Conservation (phyloP, 2,329 filamentous ascomycete genomes). For the Polytolypa hystricis region DNA sequence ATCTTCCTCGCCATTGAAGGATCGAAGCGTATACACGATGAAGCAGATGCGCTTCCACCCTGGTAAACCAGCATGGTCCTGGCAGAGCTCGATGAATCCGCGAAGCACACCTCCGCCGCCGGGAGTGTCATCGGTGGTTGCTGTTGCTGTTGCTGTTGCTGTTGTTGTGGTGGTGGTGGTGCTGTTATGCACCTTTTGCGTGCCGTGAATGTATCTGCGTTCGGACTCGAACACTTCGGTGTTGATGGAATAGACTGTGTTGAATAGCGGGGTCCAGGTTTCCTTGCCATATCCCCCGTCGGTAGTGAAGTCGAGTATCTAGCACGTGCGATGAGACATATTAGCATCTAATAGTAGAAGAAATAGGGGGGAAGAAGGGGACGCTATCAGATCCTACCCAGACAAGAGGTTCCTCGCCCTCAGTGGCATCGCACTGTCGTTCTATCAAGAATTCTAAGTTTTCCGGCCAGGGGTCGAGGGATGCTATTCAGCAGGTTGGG, state of each 20-base stretch:
- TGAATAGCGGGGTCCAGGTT: constrained; percentile 22
- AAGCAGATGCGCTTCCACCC: constrained; percentile 31
- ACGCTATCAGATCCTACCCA: no score
- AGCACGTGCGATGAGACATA: no score
- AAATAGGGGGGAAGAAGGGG: no score
- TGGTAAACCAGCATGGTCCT: constrained; percentile 18
- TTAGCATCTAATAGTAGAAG: no score
- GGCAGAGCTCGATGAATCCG: constrained; percentile 26
- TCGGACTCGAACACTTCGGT: not conserved
- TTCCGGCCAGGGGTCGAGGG: no score
- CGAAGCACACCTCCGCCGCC: constrained; percentile 15
- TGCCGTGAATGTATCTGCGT: constrained; percentile 19
- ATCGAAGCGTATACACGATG: constrained; percentile 20
- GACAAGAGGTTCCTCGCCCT: no score
- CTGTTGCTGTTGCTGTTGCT: constrained; percentile 3
- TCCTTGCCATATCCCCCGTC: no score
- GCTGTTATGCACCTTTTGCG: constrained; percentile 10
- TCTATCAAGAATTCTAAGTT: no score
- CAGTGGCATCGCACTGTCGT: no score
- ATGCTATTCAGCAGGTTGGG: no score
- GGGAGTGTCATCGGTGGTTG: not conserved
- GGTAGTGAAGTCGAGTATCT: no score
- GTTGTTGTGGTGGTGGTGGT: constrained; percentile 3
- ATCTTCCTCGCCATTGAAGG: constrained; percentile 8
- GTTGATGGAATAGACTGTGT: constrained; percentile 14